Percentiles rank a stretch among this genome's conserved stretches.
These are phyloP conservation scores for Stephania yunnanensis DNA, from an alignment of 164 flowering plant genomes.

Conservation along the genomic window DNA sequence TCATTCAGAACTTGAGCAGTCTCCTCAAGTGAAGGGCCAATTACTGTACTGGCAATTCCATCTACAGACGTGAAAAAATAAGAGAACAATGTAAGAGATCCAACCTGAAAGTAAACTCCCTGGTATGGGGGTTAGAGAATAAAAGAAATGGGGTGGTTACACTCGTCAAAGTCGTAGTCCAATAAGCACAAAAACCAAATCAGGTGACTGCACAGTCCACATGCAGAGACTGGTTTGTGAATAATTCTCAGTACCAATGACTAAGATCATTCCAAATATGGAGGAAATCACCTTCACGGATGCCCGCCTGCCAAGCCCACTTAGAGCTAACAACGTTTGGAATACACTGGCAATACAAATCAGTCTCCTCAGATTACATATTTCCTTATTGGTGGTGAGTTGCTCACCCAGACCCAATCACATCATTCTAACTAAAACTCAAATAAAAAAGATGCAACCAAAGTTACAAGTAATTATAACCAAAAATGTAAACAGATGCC, in stretches of 20 bases:
- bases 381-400: not conserved
- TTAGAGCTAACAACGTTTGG: not conserved
- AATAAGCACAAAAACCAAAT: not conserved
- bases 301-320: not conserved
- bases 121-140: not conserved
- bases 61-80: slow-evolving; percentile 13
- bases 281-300: not conserved
- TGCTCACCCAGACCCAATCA: not conserved
- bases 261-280: not conserved
- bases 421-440: not conserved
- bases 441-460: not conserved
- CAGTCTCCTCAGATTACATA: not conserved
- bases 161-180: not conserved
- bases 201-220: not conserved
- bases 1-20: slow-evolving; percentile 14
- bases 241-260: not conserved
- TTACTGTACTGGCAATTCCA: slow-evolving; percentile 46
- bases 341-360: not conserved
- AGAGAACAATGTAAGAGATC: slow-evolving; percentile 2
- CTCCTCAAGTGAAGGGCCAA: slow-evolving; percentile 32
- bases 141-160: no score
- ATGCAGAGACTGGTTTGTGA: not conserved
- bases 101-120: not conserved
- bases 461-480: not conserved
- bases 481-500: not conserved